Conservation (phyloP, 495 filamentous ascomycete species). For the Talaromyces thailandensis region DNA sequence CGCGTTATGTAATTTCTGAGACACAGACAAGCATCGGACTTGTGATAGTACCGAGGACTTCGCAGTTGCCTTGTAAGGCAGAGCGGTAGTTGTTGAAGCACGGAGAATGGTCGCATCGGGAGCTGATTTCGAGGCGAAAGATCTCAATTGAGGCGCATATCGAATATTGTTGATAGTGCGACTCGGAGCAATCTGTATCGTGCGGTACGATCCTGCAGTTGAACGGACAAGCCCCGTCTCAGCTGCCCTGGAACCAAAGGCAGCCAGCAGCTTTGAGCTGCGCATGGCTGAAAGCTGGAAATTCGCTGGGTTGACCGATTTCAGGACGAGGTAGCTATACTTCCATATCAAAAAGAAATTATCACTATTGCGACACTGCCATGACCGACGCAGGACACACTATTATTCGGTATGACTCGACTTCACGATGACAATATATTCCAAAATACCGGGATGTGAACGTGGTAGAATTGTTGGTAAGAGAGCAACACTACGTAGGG, state of each 20-base stretch:
- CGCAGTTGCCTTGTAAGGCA: neutral
- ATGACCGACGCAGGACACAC: neutral
- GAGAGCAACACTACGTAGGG: neutral
- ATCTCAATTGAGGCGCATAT: neutral
- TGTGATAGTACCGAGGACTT: conserved; percentile 10
- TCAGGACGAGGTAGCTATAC: conserved; percentile 11
- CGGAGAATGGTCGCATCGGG: neutral
- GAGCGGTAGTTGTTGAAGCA: neutral
- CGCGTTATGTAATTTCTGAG: conserved; percentile 18
- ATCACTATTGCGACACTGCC: neutral
- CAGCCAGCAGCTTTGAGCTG: conserved; percentile 28
- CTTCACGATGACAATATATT: neutral
- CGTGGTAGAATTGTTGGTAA: neutral
- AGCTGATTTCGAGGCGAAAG: neutral
- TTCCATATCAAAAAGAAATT: conserved; percentile 28
- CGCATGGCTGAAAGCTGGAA: conserved; percentile 27
- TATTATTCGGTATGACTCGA: neutral
- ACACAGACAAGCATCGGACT: conserved; percentile 21
- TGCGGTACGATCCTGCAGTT: neutral
- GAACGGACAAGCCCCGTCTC: neutral
- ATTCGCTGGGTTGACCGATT: neutral
- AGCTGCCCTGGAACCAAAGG: conserved; percentile 23
- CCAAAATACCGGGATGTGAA: neutral
- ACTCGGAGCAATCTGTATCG: neutral
- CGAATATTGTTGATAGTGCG: neutral